Percentiles rank a stretch among this genome's conserved stretches.
phyloP scores from a whole-genome alignment of 2,329 filamentous ascomycete genomes.

The Penicillium decumbens region DNA sequence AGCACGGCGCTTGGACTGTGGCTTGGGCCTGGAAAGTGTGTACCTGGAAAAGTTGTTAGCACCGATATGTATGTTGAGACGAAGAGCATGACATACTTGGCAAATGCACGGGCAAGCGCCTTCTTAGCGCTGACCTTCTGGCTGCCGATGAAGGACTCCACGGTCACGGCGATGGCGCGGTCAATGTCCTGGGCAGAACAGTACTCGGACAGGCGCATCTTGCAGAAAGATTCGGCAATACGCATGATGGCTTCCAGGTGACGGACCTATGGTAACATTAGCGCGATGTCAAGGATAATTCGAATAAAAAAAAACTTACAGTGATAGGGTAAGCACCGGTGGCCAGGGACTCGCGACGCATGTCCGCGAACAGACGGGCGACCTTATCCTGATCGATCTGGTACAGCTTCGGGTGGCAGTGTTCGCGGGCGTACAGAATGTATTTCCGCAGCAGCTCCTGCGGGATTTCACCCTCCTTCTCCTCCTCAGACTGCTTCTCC shows the following conservation, averaged over 20 bases:
- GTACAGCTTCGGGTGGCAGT: conserved; percentile 85
- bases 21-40: conserved; percentile 39
- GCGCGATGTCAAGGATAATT: background rate
- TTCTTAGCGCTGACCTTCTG: conserved; percentile 99
- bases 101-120: conserved; percentile 86
- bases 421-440: conserved; percentile 89
- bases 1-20: conserved; percentile 38
- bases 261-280: conserved; percentile 62
- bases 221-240: conserved; percentile 88
- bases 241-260: conserved; percentile 97
- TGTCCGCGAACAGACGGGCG: conserved; percentile 87
- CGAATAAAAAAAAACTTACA: conserved; percentile 53
- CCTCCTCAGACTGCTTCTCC: conserved; percentile 46
- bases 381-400: conserved; percentile 98
- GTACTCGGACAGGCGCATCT: conserved; percentile 97
- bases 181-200: conserved; percentile 88
- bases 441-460: conserved; percentile 93
- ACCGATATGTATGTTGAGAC: background rate
- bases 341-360: conserved; percentile 85
- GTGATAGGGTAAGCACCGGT: conserved; percentile 98
- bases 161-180: conserved; percentile 91
- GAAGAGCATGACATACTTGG: conserved; percentile 69
- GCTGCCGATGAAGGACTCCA: conserved; percentile 91
- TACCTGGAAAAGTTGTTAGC: conserved; percentile 27
- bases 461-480: conserved; percentile 67